Evolutionary conservation across 768 basidiomycete genomes (phyloP).

Genomic region (Tubosaeta brunneosetosa): DNA sequence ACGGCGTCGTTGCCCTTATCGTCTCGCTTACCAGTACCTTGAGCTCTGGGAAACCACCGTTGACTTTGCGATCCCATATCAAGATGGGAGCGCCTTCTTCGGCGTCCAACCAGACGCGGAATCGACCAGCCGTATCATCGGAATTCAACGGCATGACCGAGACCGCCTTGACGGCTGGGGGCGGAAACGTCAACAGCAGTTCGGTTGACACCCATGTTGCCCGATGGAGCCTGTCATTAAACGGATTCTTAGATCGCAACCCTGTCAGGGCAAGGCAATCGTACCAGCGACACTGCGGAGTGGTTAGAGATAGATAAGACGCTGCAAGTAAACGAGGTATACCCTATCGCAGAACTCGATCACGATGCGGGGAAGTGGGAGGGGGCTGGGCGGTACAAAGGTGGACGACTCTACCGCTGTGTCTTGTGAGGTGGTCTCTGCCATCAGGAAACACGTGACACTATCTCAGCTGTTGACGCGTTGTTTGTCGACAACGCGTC

Average conservation of each 20-base stretch:
- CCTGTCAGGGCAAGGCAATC: constrained; percentile 13
- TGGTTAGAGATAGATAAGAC: constrained; percentile 2
- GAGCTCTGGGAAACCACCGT: constrained; percentile 90
- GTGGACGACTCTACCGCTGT: constrained; percentile 41
- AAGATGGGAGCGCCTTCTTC: constrained; percentile 38
- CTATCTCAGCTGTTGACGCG: constrained; percentile 41
- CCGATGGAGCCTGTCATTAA: constrained; percentile 71
- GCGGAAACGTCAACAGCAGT: constrained; percentile 84
- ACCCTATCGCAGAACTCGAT: constrained; percentile 95
- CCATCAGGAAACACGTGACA: constrained; percentile 34
- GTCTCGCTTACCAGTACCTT: constrained; percentile 63
- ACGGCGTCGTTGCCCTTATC: constrained; percentile 2
- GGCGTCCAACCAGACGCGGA: constrained; percentile 79
- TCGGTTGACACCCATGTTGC: constrained; percentile 95
- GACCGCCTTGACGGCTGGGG: constrained; percentile 63
- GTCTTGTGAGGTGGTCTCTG: constrained; percentile 20
- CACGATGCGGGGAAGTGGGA: constrained; percentile 53
- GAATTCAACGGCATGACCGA: constrained; percentile 69
- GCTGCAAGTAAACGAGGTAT: constrained; percentile 23
- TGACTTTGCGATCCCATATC: constrained; percentile 87
- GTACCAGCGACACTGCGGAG: constrained; percentile 73
- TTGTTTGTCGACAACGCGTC: constrained; percentile 37
- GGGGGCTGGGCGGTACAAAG: constrained; percentile 51
- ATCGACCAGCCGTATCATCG: constrained; percentile 84
- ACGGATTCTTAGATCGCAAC: neutral